Percentiles rank a stretch among this genome's conserved stretches.
These are phyloP conservation scores for Sistotremastrum suecicum DNA, from an alignment of 768 basidiomycete genomes.

Conservation along the genomic window DNA sequence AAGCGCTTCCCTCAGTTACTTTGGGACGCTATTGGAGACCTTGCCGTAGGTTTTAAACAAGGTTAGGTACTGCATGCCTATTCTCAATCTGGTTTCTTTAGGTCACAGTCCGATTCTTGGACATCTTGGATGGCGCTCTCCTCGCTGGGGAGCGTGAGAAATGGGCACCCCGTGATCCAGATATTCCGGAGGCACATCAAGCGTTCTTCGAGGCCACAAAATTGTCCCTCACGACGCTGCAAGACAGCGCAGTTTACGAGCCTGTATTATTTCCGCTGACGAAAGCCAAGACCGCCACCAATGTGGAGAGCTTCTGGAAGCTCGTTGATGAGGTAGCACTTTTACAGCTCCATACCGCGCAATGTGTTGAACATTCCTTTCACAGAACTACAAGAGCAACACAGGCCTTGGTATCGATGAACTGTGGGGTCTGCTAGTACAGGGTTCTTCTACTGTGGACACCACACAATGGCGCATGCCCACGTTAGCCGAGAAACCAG, in stretches of 20 bases:
- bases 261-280: slow-evolving; percentile 45
- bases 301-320: slow-evolving; percentile 53
- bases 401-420: slow-evolving; percentile 44
- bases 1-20: slow-evolving; percentile 66
- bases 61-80: background rate
- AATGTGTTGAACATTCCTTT: background rate
- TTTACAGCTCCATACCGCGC: background rate
- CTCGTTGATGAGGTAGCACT: slow-evolving; percentile 31
- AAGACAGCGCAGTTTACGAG: slow-evolving; percentile 34
- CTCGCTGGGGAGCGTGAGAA: slow-evolving; percentile 37
- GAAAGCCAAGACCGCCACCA: slow-evolving; percentile 26
- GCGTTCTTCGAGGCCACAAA: slow-evolving; percentile 58
- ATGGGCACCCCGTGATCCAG: slow-evolving; percentile 34
- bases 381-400: slow-evolving; percentile 42
- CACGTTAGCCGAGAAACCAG: slow-evolving; percentile 15
- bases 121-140: slow-evolving; percentile 48
- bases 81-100: slow-evolving; percentile 13
- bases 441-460: slow-evolving; percentile 29
- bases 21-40: slow-evolving; percentile 73
- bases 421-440: slow-evolving; percentile 39
- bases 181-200: slow-evolving; percentile 48
- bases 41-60: slow-evolving; percentile 37
- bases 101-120: slow-evolving; percentile 53
- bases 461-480: slow-evolving; percentile 47
- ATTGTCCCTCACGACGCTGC: slow-evolving; percentile 43